Evolutionary conservation across 768 basidiomycete species (phyloP), one percentile per base, ranked within the genome.

Genomic region (Boletales sp.): DNA sequence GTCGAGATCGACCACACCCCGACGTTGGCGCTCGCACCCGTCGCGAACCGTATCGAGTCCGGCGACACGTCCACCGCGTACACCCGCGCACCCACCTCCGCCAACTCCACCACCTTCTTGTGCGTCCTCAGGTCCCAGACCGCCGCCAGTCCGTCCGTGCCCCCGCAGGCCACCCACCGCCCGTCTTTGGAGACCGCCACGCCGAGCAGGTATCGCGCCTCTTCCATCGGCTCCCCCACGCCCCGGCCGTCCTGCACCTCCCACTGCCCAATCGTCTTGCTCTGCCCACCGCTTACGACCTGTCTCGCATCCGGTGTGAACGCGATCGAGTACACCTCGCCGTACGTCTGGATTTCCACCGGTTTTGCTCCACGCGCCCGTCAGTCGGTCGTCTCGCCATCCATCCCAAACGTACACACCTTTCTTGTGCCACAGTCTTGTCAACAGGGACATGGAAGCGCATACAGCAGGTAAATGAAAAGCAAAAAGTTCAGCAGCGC

Each of bases 111-210:
- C 35, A 46, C 45, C n/a, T 50, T 55, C 30, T 10, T 36, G 14
- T 38, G 45, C 17, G 53, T 47, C 18, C 18, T 25, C 9, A 46
- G 30, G 32, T 55, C 50, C 53, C 53, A 55, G 19, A 55, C 48
- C 17, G 42, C 50, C n/a, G 50, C 41, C 30, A 42, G 50, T 7
- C 46, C 25, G 46, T 18, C 35, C 7, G 41, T 19, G 10, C 42
- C 45, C 19, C 53, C 53, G 30, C 39, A 44, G 2, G 35, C 49
- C n/a, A 55, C 39, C 21, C 45, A 25, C 30, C 41, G 49, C 7
- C 53, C 49, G 15, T 54, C 49, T 30, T 50, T 50, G 19, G 53
- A 55, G 12, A 55, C 45, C 5, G 34, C 49, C 13, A 48, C 15
- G 33, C 46, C 37, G 34, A 38, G 36, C 40, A 44, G 12, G 35